Base-by-base conservation (phyloP, 2,329 filamentous ascomycete genomes). In the Epichloe amarillans region DNA sequence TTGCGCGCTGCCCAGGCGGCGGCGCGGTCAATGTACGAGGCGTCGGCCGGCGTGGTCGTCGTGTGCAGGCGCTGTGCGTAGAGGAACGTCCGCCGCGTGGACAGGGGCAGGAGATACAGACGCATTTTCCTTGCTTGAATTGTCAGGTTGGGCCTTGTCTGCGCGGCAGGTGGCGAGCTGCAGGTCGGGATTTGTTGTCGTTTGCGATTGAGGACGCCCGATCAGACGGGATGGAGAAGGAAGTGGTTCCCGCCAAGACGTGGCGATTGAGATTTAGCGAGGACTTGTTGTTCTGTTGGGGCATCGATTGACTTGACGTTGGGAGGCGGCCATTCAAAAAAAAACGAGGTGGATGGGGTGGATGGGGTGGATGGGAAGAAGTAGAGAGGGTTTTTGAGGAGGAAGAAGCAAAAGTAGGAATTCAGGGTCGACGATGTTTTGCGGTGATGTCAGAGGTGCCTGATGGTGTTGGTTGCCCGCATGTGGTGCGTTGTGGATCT, bases 61-160 rank as follows among this genome's bases (percentile, higher is more conserved):
- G 73, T 69, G 61, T 81, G 75, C 55, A 86, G 71, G 56, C 84
- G 84, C 64, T 95, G 86, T 69, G 88, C 94, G 73, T 95, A 97
- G 61, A 98, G 82, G 55, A 98, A 80, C 48, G 88, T 90, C 62
- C 90, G 85, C 63, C 86, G 82, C 57, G 89, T 95, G 53, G 91
- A 95, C 61, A 98, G 84, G 55, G 93, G 93, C 52, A 98, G 79
- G 56, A 98, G 82, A 70, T 89, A 95, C 68, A 98, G 78, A 66
- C 89, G 87, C 93, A 98, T 97, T 54, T 14, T 35, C n/a, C 17
- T 69, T 61, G 56, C 19, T 19, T 33, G 17, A 4, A 14, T 17
- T 42, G 39, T 23, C 11, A 5, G 39, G 4, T 42, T 23, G 39
- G 30, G 2, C 30, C 41, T 21, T 23, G 21, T 17, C 17, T 41